Conservation (phyloP, 2,329 filamentous ascomycete genomes). For the Claviceps purpurea region DNA sequence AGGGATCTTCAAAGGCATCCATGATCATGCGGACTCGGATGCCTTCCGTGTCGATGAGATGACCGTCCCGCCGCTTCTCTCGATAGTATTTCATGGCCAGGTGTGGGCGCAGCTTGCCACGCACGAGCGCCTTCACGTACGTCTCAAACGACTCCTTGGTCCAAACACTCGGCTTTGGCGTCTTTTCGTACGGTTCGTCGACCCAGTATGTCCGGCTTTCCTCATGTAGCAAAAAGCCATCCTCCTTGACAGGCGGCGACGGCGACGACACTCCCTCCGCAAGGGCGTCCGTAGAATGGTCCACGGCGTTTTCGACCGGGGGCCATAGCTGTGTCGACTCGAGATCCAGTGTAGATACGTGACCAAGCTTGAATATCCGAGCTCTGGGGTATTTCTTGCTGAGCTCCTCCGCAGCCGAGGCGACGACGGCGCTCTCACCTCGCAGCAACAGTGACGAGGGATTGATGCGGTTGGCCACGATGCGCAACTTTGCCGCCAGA, state of each 20-base stretch:
- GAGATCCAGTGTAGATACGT: slow-evolving; percentile 21
- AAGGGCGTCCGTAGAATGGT: slow-evolving; percentile 3
- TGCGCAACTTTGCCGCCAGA: slow-evolving; percentile 18
- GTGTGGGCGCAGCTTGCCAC: slow-evolving; percentile 21
- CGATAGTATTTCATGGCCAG: slow-evolving; percentile 23
- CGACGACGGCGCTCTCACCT: slow-evolving; percentile 17
- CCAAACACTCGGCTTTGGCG: slow-evolving; percentile 27
- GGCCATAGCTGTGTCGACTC: slow-evolving; percentile 24
- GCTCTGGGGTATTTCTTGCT: slow-evolving; percentile 17
- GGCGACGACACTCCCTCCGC: slow-evolving; percentile 12
- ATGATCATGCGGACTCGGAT: slow-evolving; percentile 26
- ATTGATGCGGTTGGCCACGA: slow-evolving; percentile 19
- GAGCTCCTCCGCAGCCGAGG: slow-evolving; percentile 22
- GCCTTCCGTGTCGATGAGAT: slow-evolving; percentile 22
- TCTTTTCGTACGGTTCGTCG: slow-evolving; percentile 22
- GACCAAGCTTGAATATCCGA: slow-evolving; percentile 23
- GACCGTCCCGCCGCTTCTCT: slow-evolving; percentile 13
- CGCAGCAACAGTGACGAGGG: slow-evolving; percentile 20
- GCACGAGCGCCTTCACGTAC: slow-evolving; percentile 29
- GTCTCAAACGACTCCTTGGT: slow-evolving; percentile 25
- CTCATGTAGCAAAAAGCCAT: slow-evolving; percentile 23
- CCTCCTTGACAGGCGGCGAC: slow-evolving; percentile 8
- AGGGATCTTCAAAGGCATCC: slow-evolving; percentile 23
- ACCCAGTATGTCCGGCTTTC: slow-evolving; percentile 19
- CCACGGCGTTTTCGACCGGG: slow-evolving; percentile 15